Evolutionary conservation across 345 rosid genomes (phyloP).

Genomic region (Microthlaspi erraticum): DNA sequence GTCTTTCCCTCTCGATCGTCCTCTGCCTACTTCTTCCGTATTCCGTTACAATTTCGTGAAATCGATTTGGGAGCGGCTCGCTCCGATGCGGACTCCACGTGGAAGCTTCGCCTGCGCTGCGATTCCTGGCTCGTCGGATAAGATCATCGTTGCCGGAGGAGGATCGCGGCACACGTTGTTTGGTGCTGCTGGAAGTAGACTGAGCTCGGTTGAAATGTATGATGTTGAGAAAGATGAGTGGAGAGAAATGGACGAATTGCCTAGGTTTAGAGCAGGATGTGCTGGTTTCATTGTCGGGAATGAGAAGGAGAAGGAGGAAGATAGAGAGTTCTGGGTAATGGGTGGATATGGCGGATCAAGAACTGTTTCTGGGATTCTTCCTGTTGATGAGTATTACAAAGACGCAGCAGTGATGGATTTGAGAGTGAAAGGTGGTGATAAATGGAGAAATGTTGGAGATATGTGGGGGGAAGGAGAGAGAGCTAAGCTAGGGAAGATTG

Average conservation of each 20-base stretch:
- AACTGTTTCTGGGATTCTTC: constrained; percentile 75
- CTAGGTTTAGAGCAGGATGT: constrained; percentile 86
- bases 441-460: constrained; percentile 80
- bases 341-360: constrained; percentile 92
- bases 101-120: constrained; percentile 93
- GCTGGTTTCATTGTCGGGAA: constrained; percentile 65
- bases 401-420: constrained; percentile 82
- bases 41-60: constrained; percentile 66
- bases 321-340: constrained; percentile 91
- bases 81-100: constrained; percentile 81
- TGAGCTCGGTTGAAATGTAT: constrained; percentile 77
- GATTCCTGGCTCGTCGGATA: constrained; percentile 42
- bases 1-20: constrained; percentile 82
- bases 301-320: constrained; percentile 50
- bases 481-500: constrained; percentile 75
- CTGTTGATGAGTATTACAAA: constrained; percentile 79
- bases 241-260: constrained; percentile 69
- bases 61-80: constrained; percentile 64
- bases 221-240: constrained; percentile 76
- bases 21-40: constrained; percentile 68
- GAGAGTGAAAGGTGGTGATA: constrained; percentile 46
- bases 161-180: constrained; percentile 85
- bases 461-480: constrained; percentile 79
- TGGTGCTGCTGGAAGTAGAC: constrained; percentile 85
- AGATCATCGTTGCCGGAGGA: constrained; percentile 88